These are phyloP conservation scores for Trichoderma reesei DNA, from an alignment of 495 filamentous ascomycete genomes.

Conservation along the genomic window DNA sequence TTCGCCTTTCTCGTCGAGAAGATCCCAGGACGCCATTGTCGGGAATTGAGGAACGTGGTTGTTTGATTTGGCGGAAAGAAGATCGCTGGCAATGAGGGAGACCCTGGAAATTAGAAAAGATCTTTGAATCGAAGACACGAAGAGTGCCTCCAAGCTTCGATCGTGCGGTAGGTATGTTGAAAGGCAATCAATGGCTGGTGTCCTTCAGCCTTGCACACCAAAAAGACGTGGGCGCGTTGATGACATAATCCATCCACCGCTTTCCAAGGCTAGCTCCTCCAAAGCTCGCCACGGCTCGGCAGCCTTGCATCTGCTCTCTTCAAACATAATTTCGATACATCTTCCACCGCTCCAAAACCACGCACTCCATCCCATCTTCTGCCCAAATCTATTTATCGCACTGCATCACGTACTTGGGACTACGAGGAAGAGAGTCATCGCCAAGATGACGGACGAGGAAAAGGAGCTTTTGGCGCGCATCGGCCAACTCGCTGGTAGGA, in stretches of 20 bases:
- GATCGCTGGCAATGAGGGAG: too few species aligned
- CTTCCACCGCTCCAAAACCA: background rate
- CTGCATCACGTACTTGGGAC: background rate
- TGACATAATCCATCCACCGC: background rate
- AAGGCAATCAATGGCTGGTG: background rate
- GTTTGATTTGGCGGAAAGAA: too few species aligned
- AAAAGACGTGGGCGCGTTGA: background rate
- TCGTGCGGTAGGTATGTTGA: background rate
- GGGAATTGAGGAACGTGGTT: background rate
- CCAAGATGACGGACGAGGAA: conserved; percentile 57
- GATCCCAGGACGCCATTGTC: conserved; percentile 21
- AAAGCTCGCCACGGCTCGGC: background rate
- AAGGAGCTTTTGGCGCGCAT: conserved; percentile 69
- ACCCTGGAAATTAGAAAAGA: too few species aligned
- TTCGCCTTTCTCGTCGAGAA: conserved; percentile 46
- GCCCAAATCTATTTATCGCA: too few species aligned
- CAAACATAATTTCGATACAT: background rate
- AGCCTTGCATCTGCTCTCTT: background rate
- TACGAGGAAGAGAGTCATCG: background rate
- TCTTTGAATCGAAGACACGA: too few species aligned
- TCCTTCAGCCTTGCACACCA: background rate
- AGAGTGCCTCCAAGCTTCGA: background rate
- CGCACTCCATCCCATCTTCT: too few species aligned
- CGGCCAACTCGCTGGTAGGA: conserved; percentile 61
- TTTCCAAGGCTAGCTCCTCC: background rate